Conservation (phyloP, 257 asterid genomes). For the Nyctanthes arbortristis region DNA sequence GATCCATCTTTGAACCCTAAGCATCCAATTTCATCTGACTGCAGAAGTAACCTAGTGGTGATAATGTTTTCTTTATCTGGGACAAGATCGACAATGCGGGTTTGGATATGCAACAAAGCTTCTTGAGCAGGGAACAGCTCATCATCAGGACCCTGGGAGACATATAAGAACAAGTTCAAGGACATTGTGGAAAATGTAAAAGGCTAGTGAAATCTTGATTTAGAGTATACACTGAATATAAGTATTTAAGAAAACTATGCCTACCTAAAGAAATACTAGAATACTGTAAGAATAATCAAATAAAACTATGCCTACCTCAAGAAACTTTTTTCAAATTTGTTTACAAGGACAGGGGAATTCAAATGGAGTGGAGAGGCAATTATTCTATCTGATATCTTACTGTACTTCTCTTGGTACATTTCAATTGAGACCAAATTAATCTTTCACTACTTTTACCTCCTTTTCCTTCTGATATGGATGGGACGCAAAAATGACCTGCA, state of each 20-base stretch:
- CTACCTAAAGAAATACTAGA: no score
- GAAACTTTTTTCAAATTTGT: background rate
- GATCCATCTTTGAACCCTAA: slow-evolving; percentile 45
- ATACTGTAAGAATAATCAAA: background rate
- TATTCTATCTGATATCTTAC: no score
- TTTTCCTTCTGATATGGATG: background rate
- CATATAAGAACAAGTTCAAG: slow-evolving; percentile 30
- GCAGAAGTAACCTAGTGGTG: slow-evolving; percentile 75
- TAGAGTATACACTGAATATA: background rate
- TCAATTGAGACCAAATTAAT: background rate
- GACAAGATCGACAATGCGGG: slow-evolving; percentile 73
- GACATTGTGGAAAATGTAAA: slow-evolving; percentile 5
- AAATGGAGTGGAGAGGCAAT: background rate
- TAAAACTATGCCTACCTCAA: background rate
- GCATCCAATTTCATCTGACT: slow-evolving; percentile 72
- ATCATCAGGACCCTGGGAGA: slow-evolving; percentile 85
- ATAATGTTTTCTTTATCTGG: slow-evolving; percentile 77
- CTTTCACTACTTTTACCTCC: background rate
- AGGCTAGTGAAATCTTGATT: background rate
- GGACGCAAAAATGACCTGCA: background rate
- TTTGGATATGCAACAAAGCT: slow-evolving; percentile 94
- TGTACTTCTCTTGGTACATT: background rate
- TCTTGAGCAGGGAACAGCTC: slow-evolving; percentile 98
- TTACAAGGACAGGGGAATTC: background rate
- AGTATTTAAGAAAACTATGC: background rate